Evolutionary conservation across 208 protist species (phyloP).

Genomic region (Leishmania guyanensis): DNA sequence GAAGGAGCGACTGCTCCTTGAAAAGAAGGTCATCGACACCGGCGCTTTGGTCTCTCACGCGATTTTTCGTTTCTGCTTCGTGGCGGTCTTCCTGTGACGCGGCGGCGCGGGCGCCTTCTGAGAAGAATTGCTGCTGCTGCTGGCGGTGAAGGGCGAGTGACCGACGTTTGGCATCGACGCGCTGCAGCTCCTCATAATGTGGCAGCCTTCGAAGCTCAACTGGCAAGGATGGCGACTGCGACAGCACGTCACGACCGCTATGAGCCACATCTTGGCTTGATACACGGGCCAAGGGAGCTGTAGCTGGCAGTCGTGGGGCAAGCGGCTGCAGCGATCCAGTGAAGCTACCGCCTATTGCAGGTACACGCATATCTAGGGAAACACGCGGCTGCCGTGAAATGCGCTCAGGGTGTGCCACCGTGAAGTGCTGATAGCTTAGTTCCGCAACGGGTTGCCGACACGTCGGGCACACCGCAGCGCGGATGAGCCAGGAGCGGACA

Average conservation of each 20-base stretch:
- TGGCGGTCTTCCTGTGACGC: not conserved
- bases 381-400: not conserved
- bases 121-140: conserved; percentile 4
- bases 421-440: not conserved
- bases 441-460: conserved; percentile 53
- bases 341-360: not conserved
- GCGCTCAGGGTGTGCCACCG: not conserved
- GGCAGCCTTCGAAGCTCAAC: conserved; percentile 9
- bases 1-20: conserved; percentile 18
- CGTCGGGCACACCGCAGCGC: conserved; percentile 53
- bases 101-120: not conserved
- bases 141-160: conserved; percentile 12
- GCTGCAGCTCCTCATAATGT: conserved; percentile 19
- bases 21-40: conserved; percentile 22
- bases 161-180: conserved; percentile 14
- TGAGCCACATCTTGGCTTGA: not conserved
- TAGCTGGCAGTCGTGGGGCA: conserved; percentile 21
- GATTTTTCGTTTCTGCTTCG: not conserved
- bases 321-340: conserved; percentile 38
- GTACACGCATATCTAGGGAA: conserved; percentile 10
- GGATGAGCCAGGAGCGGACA: conserved; percentile 77
- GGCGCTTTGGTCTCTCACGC: not conserved
- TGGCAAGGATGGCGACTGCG: not conserved
- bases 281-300: not conserved
- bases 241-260: not conserved